Base-by-base conservation (phyloP, 768 basidiomycete species). In the Leccinum arenicola region DNA sequence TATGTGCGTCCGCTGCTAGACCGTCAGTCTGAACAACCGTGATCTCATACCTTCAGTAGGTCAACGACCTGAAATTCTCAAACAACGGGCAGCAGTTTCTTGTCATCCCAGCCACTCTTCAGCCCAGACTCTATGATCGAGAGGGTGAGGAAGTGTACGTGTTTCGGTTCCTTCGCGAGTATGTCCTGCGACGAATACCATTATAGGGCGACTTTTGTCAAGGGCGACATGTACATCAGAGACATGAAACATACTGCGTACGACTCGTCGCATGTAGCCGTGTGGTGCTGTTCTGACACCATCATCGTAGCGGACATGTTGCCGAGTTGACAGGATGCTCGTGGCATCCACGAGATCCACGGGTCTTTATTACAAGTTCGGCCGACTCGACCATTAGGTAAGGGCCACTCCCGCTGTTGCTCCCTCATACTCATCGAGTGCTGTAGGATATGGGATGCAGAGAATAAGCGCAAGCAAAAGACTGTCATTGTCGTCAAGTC, bases 201-300 rank as follows among this genome's bases (percentile, higher is more conserved):
- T 78, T 67, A 57, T 67, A 89, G 90, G 75, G 85, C 86, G 62
- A 87, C 87, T 59, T 89, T 82, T 72, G 80, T 93, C 70, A 98
- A 98, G 76, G 97, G 97, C 35, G 97, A 99, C 75, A 93, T 91
- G 60, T 99, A 98, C 73, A 91, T 99, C 65, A 89, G 97, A 57
- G 97, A 99, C 75, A 95, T 99, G 92, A 93, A 93, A 74, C 89
- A 98, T 70, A 99, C 97, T n/a, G 82, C 89, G 96, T 96, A 67
- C 64, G 94, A 78, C 52, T 58, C 29, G 9, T 61, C 64, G 50
- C 54, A 27, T 50, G 47, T 61, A 19, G 52, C 63, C n/a, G 33
- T 36, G 25, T 53, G 43, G 56, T 40, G 56, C 47, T 11, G 47
- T 25, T 17, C 56, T 69, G 19, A 62, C 56, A n/a, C 11, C 25